These are phyloP conservation scores for Starmerella kuoi DNA, from an alignment of 805 yeast genomes.

Conservation along the genomic window DNA sequence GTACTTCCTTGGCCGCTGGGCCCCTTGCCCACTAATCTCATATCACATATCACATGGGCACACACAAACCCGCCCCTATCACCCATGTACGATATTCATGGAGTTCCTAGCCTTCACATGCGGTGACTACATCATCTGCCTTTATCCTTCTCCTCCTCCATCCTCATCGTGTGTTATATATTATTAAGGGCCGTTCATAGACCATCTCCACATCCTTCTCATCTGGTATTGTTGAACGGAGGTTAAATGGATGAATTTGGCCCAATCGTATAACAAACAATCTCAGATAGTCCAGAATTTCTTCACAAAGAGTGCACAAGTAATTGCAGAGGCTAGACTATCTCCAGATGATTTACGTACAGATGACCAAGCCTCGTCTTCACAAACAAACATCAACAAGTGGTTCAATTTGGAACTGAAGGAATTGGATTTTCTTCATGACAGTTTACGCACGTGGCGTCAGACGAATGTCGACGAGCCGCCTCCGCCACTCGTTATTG, in stretches of 20 bases:
- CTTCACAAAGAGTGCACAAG: conserved; percentile 31
- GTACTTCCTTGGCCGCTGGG: too few species aligned
- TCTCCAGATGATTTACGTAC: conserved; percentile 10
- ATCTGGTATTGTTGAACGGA: too few species aligned
- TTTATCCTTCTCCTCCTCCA: too few species aligned
- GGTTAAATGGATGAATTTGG: conserved; percentile 11
- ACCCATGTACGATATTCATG: too few species aligned
- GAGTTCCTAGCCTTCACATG: too few species aligned
- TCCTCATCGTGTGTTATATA: too few species aligned
- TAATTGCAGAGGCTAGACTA: conserved; percentile 25
- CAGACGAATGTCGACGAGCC: conserved; percentile 18
- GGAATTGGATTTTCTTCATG: conserved; percentile 34
- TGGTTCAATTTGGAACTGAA: conserved; percentile 34
- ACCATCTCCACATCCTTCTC: too few species aligned
- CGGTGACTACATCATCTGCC: too few species aligned
- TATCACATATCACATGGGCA: too few species aligned
- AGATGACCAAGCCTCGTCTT: neutral
- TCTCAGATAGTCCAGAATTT: conserved; percentile 31
- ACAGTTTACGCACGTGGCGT: conserved; percentile 57
- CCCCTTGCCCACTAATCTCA: too few species aligned
- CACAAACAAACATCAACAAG: conserved; percentile 17
- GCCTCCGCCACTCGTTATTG: conserved; percentile 78
- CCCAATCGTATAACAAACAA: conserved; percentile 15
- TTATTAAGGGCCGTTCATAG: too few species aligned
- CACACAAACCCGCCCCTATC: too few species aligned